phyloP scores from a whole-genome alignment of 2,329 filamentous ascomycete species.

The Stachybotrys elegans region DNA sequence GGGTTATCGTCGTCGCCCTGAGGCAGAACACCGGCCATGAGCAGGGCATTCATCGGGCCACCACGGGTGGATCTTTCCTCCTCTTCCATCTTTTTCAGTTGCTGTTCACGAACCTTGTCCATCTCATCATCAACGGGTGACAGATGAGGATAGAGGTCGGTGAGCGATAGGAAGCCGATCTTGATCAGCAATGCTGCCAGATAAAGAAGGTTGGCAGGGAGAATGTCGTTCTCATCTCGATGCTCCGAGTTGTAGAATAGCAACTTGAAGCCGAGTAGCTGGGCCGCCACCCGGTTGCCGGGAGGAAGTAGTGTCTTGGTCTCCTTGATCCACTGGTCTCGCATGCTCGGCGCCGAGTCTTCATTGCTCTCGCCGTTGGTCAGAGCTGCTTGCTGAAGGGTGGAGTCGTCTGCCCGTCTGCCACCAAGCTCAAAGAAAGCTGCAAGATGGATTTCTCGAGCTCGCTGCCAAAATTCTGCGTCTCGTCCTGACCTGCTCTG shows the following conservation, averaged over 20 bases:
- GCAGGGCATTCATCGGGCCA: slow-evolving; percentile 73
- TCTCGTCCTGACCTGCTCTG: slow-evolving; percentile 62
- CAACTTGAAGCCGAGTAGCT: slow-evolving; percentile 93
- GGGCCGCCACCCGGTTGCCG: slow-evolving; percentile 88
- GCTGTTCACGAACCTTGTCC: slow-evolving; percentile 64
- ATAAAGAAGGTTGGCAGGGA: slow-evolving; percentile 91
- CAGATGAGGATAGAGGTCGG: slow-evolving; percentile 87
- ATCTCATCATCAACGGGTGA: slow-evolving; percentile 82
- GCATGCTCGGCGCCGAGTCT: slow-evolving; percentile 49
- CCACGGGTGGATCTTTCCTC: slow-evolving; percentile 69
- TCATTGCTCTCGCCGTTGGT: slow-evolving; percentile 29
- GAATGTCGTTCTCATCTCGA: slow-evolving; percentile 66
- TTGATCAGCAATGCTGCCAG: slow-evolving; percentile 91
- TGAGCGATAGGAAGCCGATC: slow-evolving; percentile 90
- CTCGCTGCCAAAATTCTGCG: slow-evolving; percentile 71
- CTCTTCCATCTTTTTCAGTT: slow-evolving; percentile 71
- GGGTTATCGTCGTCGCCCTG: slow-evolving; percentile 65
- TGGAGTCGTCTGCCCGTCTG: slow-evolving; percentile 57
- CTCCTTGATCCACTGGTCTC: slow-evolving; percentile 69
- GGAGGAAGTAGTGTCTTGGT: slow-evolving; percentile 78
- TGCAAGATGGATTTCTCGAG: slow-evolving; percentile 68
- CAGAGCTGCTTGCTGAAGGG: slow-evolving; percentile 41
- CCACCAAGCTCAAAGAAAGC: slow-evolving; percentile 89
- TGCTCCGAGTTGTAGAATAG: slow-evolving; percentile 86
- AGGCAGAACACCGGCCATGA: slow-evolving; percentile 78